These are phyloP conservation scores for Circinella minor DNA, from an alignment of 371 early-diverging fungal genomes.

Conservation along the genomic window DNA sequence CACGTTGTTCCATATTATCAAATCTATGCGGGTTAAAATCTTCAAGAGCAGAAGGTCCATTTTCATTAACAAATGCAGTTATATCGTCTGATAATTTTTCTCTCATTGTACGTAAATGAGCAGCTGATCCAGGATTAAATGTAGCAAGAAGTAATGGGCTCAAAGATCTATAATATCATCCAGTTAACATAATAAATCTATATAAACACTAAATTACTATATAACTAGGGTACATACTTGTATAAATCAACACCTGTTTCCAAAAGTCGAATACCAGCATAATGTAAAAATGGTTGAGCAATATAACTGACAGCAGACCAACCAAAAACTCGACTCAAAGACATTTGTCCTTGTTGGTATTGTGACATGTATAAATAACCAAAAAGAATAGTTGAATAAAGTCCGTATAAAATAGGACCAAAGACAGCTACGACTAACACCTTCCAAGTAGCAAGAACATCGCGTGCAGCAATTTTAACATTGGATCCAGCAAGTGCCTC, in stretches of 20 bases:
- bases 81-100: constrained; percentile 35
- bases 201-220: background rate
- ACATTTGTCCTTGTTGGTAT: constrained; percentile 12
- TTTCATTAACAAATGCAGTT: constrained; percentile 45
- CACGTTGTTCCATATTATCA: constrained; percentile 26
- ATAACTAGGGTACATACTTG: constrained; percentile 28
- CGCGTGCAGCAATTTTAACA: constrained; percentile 85
- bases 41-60: constrained; percentile 35
- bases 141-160: constrained; percentile 30
- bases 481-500: constrained; percentile 80
- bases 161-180: constrained; percentile 20
- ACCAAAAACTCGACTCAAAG: background rate
- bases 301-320: constrained; percentile 32
- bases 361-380: constrained; percentile 20
- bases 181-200: background rate
- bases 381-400: constrained; percentile 53
- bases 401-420: constrained; percentile 64
- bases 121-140: constrained; percentile 27
- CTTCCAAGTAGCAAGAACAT: constrained; percentile 92
- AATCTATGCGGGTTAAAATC: constrained; percentile 44
- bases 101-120: constrained; percentile 30
- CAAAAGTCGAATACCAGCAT: constrained; percentile 53
- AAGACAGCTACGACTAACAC: constrained; percentile 67
- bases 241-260: constrained; percentile 69
- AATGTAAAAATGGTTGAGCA: constrained; percentile 58